Base-by-base conservation (phyloP, 441 rosid species). In the Viola pubescens region DNA sequence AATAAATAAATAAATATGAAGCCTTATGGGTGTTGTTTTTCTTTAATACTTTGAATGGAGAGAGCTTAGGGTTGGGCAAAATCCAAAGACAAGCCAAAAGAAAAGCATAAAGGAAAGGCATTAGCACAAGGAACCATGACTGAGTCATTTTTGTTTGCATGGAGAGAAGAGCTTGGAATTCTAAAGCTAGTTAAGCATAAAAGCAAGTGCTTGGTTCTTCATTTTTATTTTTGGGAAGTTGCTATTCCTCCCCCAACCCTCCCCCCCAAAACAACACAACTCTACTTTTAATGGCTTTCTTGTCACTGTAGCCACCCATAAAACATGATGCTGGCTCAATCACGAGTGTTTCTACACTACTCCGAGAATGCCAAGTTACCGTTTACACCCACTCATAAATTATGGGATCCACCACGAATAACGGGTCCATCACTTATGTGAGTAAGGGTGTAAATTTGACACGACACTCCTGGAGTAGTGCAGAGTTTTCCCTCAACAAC, bases 81-180 rank as follows among this genome's bases (percentile, higher is more conserved):
- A 60, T 66, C 71, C 71, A 64, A 75, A 55, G 67, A 48, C n/a
- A 47, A 42, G 54, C 54, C 54, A 59, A 73, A 19, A 79, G 69
- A 71, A 78, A 82, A 81, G 83, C 79, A 79, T 76, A 83, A 74
- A 77, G 74, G 73, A 70, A 68, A 68, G 58, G 74, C 69, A 65
- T 59, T 50, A 77, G 82, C 77, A 71, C 77, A 74, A 73, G 76
- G 73, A 73, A 75, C 75, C 77, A 66, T 53, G 81, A 59, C 67
- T 67, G 1, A 19, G 26, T 46, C 48, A 10, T 59, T 68, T 74
- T 56, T 70, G 50, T 2, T 53, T 64, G 76, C 67, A 66, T 79
- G 74, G 81, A 83, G 67, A 66, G 66, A 70, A 77, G 82, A 70
- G 84, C 77, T 81, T 74, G 79, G 81, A 76, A 78, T 80, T 75